Percentiles rank a stretch among this genome's conserved stretches.
phyloP scores from a whole-genome alignment of 768 basidiomycete genomes.

The Lactifluus subvellereus region DNA sequence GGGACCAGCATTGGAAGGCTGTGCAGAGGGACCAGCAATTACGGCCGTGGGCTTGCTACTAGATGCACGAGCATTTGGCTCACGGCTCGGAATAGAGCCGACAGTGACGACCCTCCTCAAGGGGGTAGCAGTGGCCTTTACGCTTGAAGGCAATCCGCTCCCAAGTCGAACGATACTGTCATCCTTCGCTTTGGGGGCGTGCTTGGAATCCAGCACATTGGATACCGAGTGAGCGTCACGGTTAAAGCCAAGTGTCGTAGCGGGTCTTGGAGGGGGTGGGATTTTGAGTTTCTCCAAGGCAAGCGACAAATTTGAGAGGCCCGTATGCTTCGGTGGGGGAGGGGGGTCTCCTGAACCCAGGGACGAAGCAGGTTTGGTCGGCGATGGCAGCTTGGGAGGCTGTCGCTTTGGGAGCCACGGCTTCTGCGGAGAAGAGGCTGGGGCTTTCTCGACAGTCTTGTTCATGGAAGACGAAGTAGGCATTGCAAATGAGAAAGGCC shows the following conservation, averaged over 20 bases:
- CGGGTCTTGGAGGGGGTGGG: constrained; percentile 60
- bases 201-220: constrained; percentile 21
- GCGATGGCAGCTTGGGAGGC: constrained; percentile 7
- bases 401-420: constrained; percentile 15
- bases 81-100: neutral
- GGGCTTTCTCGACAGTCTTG: constrained; percentile 11
- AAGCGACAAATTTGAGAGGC: constrained; percentile 56
- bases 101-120: constrained; percentile 12
- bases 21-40: neutral
- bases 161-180: constrained; percentile 18
- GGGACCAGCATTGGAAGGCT: neutral
- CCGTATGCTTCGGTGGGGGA: constrained; percentile 22
- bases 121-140: constrained; percentile 1
- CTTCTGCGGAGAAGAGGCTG: constrained; percentile 14
- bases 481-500: constrained; percentile 22
- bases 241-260: constrained; percentile 66
- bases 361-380: constrained; percentile 19
- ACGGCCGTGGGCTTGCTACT: neutral
- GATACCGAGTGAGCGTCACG: constrained; percentile 27
- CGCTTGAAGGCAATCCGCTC: neutral
- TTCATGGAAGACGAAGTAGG: constrained; percentile 24
- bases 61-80: constrained; percentile 3
- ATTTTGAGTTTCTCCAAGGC: constrained; percentile 67
- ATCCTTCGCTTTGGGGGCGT: constrained; percentile 17
- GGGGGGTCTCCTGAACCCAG: constrained; percentile 6